These are phyloP conservation scores for Lipomyces mesembrius DNA, from an alignment of 805 yeast species.

Conservation along the genomic window DNA sequence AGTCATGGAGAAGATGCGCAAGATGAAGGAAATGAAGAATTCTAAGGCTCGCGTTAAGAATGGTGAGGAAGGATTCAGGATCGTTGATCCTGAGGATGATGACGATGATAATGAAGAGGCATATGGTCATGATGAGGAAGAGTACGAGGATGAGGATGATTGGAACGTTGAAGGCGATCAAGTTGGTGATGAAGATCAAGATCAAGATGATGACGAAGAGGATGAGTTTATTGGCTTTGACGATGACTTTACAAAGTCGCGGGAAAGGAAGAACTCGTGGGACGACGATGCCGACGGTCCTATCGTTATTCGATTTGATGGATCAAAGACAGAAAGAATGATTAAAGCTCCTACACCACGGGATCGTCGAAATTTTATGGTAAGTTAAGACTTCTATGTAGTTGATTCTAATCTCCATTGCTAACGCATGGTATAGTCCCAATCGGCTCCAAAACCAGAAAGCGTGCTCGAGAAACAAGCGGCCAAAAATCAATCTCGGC, in stretches of 20 bases:
- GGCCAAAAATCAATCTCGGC: conserved; percentile 1
- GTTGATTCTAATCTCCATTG: neutral
- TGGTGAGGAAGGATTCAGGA: conserved; percentile 13
- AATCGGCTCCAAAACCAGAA: conserved; percentile 44
- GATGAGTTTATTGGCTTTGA: conserved; percentile 39
- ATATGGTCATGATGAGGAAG: conserved; percentile 12
- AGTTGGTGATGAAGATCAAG: conserved; percentile 7
- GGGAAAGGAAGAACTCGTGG: conserved; percentile 4
- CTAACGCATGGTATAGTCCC: conserved; percentile 23
- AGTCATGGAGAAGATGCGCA: conserved; percentile 30
- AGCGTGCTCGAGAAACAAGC: conserved; percentile 23
- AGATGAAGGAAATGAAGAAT: conserved; percentile 18
- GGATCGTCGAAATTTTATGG: conserved; percentile 43
- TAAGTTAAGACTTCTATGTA: conserved; percentile 7
- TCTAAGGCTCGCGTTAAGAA: neutral
- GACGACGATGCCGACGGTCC: conserved; percentile 42
- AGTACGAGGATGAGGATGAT: conserved; percentile 1
- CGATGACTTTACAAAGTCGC: conserved; percentile 20
- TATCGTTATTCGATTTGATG: conserved; percentile 45
- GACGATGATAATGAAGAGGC: conserved; percentile 29
- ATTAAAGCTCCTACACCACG: conserved; percentile 30
- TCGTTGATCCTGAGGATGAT: conserved; percentile 18
- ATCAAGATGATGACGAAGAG: conserved; percentile 16
- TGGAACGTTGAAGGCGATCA: conserved; percentile 19
- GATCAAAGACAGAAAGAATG: conserved; percentile 38